phyloP scores from a whole-genome alignment of 2,329 filamentous ascomycete genomes.

The Xylariaceae sp. region DNA sequence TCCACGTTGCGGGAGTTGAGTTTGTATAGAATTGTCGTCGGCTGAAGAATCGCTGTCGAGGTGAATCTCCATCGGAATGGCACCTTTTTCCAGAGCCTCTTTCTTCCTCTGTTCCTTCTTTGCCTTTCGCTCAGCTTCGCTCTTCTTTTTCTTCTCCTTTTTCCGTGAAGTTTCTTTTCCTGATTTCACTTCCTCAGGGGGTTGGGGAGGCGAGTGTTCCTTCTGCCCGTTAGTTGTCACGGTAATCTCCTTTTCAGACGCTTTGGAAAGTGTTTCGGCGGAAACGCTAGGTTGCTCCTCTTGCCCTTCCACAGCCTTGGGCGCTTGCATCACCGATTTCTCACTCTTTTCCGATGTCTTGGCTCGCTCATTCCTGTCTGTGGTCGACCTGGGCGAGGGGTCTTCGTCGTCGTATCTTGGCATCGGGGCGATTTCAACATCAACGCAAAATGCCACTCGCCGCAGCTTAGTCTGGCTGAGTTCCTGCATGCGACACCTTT shows the following conservation, averaged over 20 bases:
- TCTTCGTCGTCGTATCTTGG: conserved; percentile 67
- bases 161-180: conserved; percentile 57
- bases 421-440: conserved; percentile 90
- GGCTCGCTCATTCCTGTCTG: conserved; percentile 55
- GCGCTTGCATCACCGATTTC: conserved; percentile 65
- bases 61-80: conserved; percentile 76
- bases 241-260: conserved; percentile 35
- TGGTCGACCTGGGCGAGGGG: conserved; percentile 42
- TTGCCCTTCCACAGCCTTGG: conserved; percentile 54
- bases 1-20: conserved; percentile 46
- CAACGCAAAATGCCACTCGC: conserved; percentile 90
- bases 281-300: conserved; percentile 43
- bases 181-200: conserved; percentile 29
- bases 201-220: conserved; percentile 25
- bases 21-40: conserved; percentile 29
- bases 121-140: conserved; percentile 86
- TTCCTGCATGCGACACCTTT: conserved; percentile 73
- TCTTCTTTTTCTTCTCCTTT: conserved; percentile 94
- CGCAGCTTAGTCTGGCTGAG: conserved; percentile 75
- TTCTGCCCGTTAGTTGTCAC: conserved; percentile 27
- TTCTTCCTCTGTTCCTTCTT: conserved; percentile 83
- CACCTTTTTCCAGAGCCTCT: conserved; percentile 81
- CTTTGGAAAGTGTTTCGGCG: conserved; percentile 37
- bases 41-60: conserved; percentile 59
- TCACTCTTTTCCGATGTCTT: conserved; percentile 65